Evolutionary conservation across 306 rosid genomes (phyloP), one percentile per base, ranked within the genome.

Genomic region (Sicyos baderoa): DNA sequence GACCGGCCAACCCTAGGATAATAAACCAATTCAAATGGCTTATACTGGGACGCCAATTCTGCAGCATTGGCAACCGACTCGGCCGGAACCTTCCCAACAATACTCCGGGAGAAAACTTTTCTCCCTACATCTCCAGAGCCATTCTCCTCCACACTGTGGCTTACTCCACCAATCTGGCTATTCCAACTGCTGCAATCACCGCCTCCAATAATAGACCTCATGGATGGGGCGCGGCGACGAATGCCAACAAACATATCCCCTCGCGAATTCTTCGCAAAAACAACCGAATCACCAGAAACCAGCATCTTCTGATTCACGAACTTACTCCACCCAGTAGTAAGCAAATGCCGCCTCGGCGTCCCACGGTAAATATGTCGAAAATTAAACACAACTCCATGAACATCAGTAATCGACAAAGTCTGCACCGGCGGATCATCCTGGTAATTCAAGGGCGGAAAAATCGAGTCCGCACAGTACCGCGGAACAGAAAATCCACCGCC

Each of bases 401-500:
- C 79, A 15, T 91, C 97, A 1, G 84, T 82, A 45, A 91, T 45
- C 12, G 65, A 29, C 29, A 88, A 68, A 5, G 55, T 77, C 85
- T 91, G 97, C 14, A 78, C 83, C 61, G 97, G 95, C 57, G 86
- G 93, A 35, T 86, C 89, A 0, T 57, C 87, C 50, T 55, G 18
- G 48, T 51, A 83, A 74, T 91, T 73, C 3, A 91, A 81, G 44
- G 82, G 76, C 48, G 97, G 97, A 27, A 88, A 88, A 19, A 91
- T 78, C 3, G 85, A 74, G 9, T 86, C 90, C 0, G 95, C 97
- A 25, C 95, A 91, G 75, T 18, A 85, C 72, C 88, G 82, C 25
- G 97, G 97, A 4, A 91, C 93, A 0, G 90, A 86, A 58, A 91
- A 91, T 3, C 95, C 93, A 1, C 95, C 97, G 6, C 97, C 95